Evolutionary conservation across 805 yeast species (phyloP).

Genomic region (Kuraishia molischiana): DNA sequence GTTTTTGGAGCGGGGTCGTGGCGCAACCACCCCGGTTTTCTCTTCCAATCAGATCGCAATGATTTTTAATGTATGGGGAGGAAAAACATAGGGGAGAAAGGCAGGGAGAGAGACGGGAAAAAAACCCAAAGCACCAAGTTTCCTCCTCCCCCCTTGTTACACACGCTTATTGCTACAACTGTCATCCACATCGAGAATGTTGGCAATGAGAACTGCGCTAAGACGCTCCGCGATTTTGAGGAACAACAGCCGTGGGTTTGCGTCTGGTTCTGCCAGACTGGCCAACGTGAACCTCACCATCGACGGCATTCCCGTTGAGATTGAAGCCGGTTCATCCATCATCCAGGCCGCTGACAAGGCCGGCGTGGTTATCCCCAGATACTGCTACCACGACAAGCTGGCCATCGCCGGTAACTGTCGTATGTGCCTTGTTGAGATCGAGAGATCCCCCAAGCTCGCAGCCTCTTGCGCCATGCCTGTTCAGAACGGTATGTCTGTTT

Average conservation of each 20-base stretch:
- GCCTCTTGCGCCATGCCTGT: constrained; percentile 92
- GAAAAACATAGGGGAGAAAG: background rate
- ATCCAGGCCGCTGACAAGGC: constrained; percentile 91
- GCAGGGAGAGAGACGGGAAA: background rate
- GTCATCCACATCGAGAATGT: background rate
- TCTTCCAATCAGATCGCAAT: constrained; percentile 1
- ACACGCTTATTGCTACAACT: too few relatives aligned
- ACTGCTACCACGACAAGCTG: constrained; percentile 85
- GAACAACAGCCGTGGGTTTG: background rate
- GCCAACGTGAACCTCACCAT: constrained; percentile 25
- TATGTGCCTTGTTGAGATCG: constrained; percentile 87
- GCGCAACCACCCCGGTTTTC: too few relatives aligned
- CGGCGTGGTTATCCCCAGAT: constrained; percentile 79
- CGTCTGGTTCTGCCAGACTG: background rate
- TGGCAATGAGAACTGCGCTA: background rate
- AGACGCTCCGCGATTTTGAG: background rate
- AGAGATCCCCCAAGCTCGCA: constrained; percentile 80
- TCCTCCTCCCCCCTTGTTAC: background rate
- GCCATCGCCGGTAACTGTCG: constrained; percentile 91
- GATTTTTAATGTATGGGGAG: background rate
- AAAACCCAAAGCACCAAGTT: background rate
- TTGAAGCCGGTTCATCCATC: constrained; percentile 81
- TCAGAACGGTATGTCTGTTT: constrained; percentile 81
- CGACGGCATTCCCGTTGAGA: constrained; percentile 67
- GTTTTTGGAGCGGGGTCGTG: too few relatives aligned